Conservation (phyloP, 2,329 filamentous ascomycete genomes). For the Aspergillus thermomutatus region DNA sequence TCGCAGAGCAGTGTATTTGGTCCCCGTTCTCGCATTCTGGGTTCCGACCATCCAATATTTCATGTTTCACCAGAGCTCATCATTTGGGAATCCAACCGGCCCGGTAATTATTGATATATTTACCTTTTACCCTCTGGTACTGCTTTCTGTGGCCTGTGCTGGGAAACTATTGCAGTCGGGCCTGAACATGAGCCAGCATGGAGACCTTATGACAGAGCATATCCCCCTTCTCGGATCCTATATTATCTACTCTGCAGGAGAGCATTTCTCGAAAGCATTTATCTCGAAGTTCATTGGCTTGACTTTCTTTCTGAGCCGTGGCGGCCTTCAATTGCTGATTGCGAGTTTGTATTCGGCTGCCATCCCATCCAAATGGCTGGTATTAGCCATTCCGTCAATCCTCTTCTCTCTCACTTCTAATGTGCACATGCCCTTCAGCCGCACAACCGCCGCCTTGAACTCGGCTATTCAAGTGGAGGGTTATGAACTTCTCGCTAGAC, state of each 20-base stretch:
- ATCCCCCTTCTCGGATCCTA: constrained; percentile 65
- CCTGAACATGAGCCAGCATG: constrained; percentile 54
- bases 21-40: constrained; percentile 73
- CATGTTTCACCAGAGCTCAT: constrained; percentile 63
- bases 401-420: constrained; percentile 64
- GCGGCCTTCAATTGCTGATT: constrained; percentile 68
- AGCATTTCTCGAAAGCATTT: constrained; percentile 40
- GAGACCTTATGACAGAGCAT: constrained; percentile 59
- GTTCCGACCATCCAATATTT: constrained; percentile 70
- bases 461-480: constrained; percentile 60
- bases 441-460: constrained; percentile 63
- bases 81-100: constrained; percentile 66
- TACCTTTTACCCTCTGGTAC: constrained; percentile 67
- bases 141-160: constrained; percentile 62
- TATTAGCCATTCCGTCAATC: constrained; percentile 68
- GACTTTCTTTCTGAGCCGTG: constrained; percentile 63
- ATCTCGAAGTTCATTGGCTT: constrained; percentile 56
- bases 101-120: constrained; percentile 71
- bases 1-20: constrained; percentile 48
- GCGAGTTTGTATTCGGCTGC: constrained; percentile 63
- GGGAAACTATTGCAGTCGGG: constrained; percentile 61
- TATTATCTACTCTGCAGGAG: constrained; percentile 55
- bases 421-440: constrained; percentile 64
- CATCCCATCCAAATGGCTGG: constrained; percentile 65
- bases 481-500: constrained; percentile 74